These are phyloP conservation scores for Solanum sitiens DNA, from an alignment of 257 asterid genomes.

Conservation along the genomic window DNA sequence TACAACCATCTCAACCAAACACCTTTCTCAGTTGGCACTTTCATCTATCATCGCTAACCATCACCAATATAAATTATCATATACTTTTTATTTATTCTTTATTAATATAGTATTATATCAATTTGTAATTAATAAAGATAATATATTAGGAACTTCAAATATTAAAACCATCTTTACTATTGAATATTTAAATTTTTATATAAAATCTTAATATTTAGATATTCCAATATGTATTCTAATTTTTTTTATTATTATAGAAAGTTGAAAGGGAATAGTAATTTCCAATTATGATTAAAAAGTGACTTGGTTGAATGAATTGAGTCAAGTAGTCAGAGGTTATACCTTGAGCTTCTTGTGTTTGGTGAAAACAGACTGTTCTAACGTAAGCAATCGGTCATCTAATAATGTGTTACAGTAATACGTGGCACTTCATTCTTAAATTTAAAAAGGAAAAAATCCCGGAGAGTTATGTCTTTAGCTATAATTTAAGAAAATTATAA, in stretches of 20 bases:
- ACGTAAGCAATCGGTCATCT: conserved; percentile 10
- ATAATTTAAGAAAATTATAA: no score
- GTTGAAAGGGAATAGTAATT: not conserved
- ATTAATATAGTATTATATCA: no score
- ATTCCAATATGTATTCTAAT: no score
- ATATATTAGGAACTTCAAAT: not conserved
- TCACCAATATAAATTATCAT: no score
- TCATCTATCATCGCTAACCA: not conserved
- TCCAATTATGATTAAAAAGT: not conserved
- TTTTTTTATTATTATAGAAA: no score
- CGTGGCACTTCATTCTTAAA: conserved; percentile 20
- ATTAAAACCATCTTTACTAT: not conserved
- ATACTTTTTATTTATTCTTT: no score
- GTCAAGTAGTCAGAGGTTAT: not conserved
- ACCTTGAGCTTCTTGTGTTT: not conserved
- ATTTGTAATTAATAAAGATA: no score
- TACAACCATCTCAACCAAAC: not conserved
- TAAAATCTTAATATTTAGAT: no score
- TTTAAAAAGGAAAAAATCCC: not conserved
- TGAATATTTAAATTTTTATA: no score
- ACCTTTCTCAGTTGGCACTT: not conserved
- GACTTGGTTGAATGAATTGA: not conserved
- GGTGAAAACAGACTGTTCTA: conserved; percentile 5
- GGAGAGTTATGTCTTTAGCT: rapidly evolving
- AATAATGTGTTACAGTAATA: not conserved